Percentiles rank a stretch among this genome's conserved stretches.
Conservation (phyloP, 1,284 basidiomycete genomes). For the Ustilago shanxiensis region DNA sequence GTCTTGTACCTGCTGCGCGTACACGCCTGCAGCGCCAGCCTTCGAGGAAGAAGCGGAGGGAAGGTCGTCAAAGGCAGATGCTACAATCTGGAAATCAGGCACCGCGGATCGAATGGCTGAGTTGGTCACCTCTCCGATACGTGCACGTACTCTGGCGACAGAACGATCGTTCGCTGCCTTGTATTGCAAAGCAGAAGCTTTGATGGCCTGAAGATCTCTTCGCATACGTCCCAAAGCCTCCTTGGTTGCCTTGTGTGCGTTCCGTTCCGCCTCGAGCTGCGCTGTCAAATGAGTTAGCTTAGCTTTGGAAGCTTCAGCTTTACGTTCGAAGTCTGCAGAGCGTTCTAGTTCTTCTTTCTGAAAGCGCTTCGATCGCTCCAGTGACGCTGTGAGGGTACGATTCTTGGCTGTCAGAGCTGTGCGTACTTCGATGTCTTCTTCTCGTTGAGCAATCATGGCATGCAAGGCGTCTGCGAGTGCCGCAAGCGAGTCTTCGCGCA, state of each 20-base stretch:
- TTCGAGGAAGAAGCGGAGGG: constrained; percentile 21
- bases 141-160: constrained; percentile 39
- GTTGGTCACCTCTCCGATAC: constrained; percentile 56
- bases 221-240: constrained; percentile 47
- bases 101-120: constrained; percentile 49
- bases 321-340: constrained; percentile 46
- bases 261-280: constrained; percentile 38
- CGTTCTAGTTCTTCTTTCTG: constrained; percentile 47
- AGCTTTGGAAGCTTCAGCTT: constrained; percentile 46
- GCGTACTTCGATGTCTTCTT: constrained; percentile 57
- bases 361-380: constrained; percentile 51
- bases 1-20: constrained; percentile 53
- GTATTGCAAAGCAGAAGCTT: constrained; percentile 53
- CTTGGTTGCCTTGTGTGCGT: constrained; percentile 51
- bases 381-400: constrained; percentile 35
- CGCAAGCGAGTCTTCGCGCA: constrained; percentile 29
- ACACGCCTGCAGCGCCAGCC: constrained; percentile 14
- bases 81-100: constrained; percentile 54
- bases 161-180: constrained; percentile 47
- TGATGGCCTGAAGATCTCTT: constrained; percentile 48
- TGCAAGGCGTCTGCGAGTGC: constrained; percentile 51
- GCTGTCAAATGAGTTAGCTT: constrained; percentile 30
- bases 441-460: constrained; percentile 56
- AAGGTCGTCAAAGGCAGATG: constrained; percentile 40
- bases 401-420: constrained; percentile 54